Evolutionary conservation across 768 basidiomycete genomes (phyloP).

Genomic region (Boletus subcaerulescens): DNA sequence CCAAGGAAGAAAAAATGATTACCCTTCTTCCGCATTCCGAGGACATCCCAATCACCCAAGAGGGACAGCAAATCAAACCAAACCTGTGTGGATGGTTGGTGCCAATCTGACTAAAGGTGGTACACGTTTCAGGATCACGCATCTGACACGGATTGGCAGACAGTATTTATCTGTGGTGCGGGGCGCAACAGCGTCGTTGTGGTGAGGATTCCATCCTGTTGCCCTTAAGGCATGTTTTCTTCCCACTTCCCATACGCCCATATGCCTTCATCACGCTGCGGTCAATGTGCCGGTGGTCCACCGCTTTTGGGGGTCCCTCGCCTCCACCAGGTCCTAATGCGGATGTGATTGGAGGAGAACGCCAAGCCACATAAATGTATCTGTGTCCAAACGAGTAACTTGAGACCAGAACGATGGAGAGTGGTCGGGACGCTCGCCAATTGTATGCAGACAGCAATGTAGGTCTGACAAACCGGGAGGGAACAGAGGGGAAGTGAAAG

Average conservation of each 20-base stretch:
- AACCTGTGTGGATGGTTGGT: neutral
- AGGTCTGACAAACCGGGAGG: neutral
- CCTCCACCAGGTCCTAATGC: neutral
- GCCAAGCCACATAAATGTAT: constrained; percentile 20
- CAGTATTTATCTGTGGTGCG: neutral
- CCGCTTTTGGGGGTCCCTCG: neutral
- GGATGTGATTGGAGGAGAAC: neutral
- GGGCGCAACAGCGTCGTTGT: constrained; percentile 13
- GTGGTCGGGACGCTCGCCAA: neutral
- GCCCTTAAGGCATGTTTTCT: constrained; percentile 6
- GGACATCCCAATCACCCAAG: constrained; percentile 7
- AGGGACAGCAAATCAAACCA: constrained; percentile 2
- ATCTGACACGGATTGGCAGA: constrained; percentile 3
- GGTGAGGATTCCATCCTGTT: constrained; percentile 1
- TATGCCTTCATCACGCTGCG: neutral
- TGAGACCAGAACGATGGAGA: neutral
- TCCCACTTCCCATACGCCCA: neutral
- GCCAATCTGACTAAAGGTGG: constrained; percentile 5
- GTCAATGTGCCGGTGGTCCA: neutral
- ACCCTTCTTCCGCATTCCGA: constrained; percentile 14
- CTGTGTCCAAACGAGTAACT: neutral
- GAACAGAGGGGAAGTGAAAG: neutral
- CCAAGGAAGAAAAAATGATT: neutral
- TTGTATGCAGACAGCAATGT: neutral
- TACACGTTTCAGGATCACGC: constrained; percentile 19